These are phyloP conservation scores for Chlamydomonas reinhardtii DNA, from an alignment of 163 green algal species.

Conservation along the genomic window DNA sequence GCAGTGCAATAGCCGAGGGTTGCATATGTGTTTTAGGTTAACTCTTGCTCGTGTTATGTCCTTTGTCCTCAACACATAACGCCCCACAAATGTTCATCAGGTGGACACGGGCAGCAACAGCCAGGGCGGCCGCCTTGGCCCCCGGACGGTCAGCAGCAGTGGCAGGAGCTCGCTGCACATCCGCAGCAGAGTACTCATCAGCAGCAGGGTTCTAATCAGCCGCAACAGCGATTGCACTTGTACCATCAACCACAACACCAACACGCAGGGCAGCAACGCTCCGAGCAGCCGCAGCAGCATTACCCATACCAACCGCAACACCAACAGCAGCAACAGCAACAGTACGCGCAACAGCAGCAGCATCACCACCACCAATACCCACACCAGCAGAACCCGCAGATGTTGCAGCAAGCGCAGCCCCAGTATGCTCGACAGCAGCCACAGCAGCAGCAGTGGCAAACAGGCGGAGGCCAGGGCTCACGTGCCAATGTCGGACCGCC, in stretches of 20 bases:
- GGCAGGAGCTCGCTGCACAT: background rate
- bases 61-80: too few relatives aligned
- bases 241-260: background rate
- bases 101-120: background rate
- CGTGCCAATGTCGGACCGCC: too few relatives aligned
- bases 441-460: background rate
- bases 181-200: background rate
- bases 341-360: background rate
- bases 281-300: constrained; percentile 18
- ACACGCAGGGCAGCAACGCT: background rate
- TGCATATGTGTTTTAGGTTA: too few relatives aligned
- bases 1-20: too few relatives aligned
- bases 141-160: background rate
- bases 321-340: background rate
- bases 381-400: background rate
- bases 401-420: background rate
- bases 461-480: too few relatives aligned
- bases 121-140: background rate
- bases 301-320: background rate
- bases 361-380: constrained; percentile 7
- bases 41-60: too few relatives aligned
- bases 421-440: constrained; percentile 11
- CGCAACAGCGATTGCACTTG: background rate
- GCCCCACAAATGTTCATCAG: too few relatives aligned
- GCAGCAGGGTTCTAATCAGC: background rate